Base-by-base conservation (phyloP, 169 alveolate species). In the Neospora caninum region DNA sequence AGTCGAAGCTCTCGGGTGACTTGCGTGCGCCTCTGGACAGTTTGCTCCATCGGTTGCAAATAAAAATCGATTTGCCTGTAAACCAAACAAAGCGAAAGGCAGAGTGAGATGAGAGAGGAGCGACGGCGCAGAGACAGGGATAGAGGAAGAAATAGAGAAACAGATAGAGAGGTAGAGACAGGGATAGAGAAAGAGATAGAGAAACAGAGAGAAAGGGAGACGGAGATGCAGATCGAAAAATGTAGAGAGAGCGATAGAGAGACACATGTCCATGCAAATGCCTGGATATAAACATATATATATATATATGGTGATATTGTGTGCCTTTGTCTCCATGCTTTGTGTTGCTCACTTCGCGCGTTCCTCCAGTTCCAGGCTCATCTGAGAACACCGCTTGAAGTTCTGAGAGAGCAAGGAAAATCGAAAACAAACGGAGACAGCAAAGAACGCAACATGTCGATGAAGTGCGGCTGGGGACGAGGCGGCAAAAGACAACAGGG, bases 1-100 rank as follows among this genome's bases (percentile, higher is more conserved):
- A 88, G 70, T 4, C 93, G 86, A 45, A 88, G 87, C 38, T 54
- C 42, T 73, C 67, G 64, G 42, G 20, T 82, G 29, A 88, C 67
- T 43, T 70, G 25, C 42, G 86, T 84, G 39, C n/a, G 25, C 16
- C n/a, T 7, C n/a, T 64, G 73, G 7, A 64, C 25, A 29, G 73
- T 27, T 6, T 64, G 34, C n/a, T 64, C 73, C 73, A 64, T 64
- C n/a, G 73, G 73, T 6, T 27, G 73, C 73, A 64, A 27, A 29
- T 64, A 64, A 16, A 64, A 16, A 29, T 64, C 73, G n/a, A 64
- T 64, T 64, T 64, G 73, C 31, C 73, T 64, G 31, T 53, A 64
- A 64, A 64, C 34, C 73, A 64, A 64, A 27, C 73, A 64, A 22
- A 64, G 34, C 4, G 31, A 64, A 64, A 29, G 73, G 34, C 16